Evolutionary conservation across 768 basidiomycete genomes (phyloP), one percentile per base, ranked within the genome.

Genomic region (Suillus hirtellus): DNA sequence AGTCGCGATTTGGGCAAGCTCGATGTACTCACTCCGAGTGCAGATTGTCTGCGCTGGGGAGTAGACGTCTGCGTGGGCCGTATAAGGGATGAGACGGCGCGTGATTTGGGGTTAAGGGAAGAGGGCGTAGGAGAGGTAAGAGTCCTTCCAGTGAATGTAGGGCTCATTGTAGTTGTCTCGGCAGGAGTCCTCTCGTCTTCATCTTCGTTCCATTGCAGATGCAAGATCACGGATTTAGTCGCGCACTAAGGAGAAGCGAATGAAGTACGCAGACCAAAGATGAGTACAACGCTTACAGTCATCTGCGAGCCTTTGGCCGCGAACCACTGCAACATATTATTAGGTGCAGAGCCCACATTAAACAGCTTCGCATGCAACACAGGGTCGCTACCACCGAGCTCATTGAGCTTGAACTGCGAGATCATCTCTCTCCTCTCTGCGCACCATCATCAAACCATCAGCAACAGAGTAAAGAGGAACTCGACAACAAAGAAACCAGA

Each of bases 241-340:
- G 93, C 93, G 68, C 93, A 95, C 93, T 93, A 60, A 42, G 19
- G 0, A 24, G 63, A 52, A 21, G 12, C n/a, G 21, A 40, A 15
- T 24, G 47, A 27, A 46, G 24, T 21, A n/a, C 10, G 44, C 43
- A 60, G 59, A 1, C 14, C 37, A 59, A 40, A 0, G 38, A 11
- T 35, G 3, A 15, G 38, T 1, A 21, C 49, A 37, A 49, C 11
- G 76, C 86, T 46, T 71, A 93, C 93, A 35, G 94, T 95, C 89
- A 95, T 95, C 71, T 92, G 91, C 5, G 87, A 85, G 0, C 93
- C 93, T 67, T 94, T 92, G 1, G 93, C 92, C 7, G 93, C 93
- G 72, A 95, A 95, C 93, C 93, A 95, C 85, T 95, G 93, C 12
- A 95, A 80, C 92, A 92, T 93, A 72, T 93, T 93, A 69, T 94